Evolutionary conservation across 768 basidiomycete species (phyloP).

Genomic region (Infundibulicybe gibba): DNA sequence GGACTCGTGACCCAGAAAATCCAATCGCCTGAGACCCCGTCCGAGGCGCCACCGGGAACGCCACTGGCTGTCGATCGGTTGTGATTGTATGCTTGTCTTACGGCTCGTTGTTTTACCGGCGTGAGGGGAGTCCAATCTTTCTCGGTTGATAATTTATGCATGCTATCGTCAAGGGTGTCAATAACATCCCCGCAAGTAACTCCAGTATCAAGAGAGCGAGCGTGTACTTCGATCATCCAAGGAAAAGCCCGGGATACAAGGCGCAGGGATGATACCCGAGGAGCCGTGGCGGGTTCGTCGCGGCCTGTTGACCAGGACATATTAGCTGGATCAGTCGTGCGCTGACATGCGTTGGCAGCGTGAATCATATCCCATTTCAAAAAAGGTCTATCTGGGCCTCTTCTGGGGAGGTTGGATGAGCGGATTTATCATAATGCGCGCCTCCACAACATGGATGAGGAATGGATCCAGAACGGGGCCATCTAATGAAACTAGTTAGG

Average conservation of each 20-base stretch:
- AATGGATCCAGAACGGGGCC: conserved; percentile 70
- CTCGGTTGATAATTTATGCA: conserved; percentile 48
- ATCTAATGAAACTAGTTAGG: conserved; percentile 32
- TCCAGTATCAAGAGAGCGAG: conserved; percentile 40
- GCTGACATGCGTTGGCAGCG: conserved; percentile 52
- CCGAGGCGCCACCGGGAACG: conserved; percentile 71
- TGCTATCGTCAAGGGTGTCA: conserved; percentile 44
- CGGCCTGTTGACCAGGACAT: conserved; percentile 70
- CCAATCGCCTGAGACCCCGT: conserved; percentile 59
- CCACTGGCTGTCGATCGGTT: conserved; percentile 63
- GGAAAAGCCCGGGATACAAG: conserved; percentile 54
- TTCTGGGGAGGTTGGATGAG: conserved; percentile 46
- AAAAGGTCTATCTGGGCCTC: conserved; percentile 40
- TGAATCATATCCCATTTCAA: conserved; percentile 79
- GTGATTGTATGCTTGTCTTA: conserved; percentile 52
- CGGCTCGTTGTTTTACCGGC: conserved; percentile 28
- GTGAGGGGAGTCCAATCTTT: conserved; percentile 47
- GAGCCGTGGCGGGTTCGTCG: conserved; percentile 61
- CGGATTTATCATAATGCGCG: conserved; percentile 53
- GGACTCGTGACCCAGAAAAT: conserved; percentile 58
- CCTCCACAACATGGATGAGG: conserved; percentile 44
- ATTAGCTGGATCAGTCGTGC: conserved; percentile 54
- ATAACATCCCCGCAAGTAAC: conserved; percentile 69
- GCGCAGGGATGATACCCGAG: conserved; percentile 48
- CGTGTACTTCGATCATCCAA: conserved; percentile 49